Conservation (phyloP, 228 moss, liverwort and hornwort genomes). For the Sphagnum magellanicum region DNA sequence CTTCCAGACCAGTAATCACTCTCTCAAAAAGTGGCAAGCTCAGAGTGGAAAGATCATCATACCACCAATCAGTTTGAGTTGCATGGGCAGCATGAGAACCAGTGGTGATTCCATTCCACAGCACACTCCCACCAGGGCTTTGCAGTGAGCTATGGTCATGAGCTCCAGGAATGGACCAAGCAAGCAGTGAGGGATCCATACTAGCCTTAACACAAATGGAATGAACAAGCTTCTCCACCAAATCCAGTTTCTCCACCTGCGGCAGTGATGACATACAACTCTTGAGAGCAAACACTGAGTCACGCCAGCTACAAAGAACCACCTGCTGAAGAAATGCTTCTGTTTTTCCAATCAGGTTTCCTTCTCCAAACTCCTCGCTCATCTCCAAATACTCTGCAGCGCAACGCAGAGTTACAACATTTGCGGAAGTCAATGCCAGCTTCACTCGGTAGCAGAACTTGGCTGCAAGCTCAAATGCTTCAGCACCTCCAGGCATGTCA, state of each 20-base stretch:
- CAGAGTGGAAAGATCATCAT: conserved; percentile 65
- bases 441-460: conserved; percentile 95
- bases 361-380: conserved; percentile 78
- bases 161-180: conserved; percentile 55
- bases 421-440: conserved; percentile 64
- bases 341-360: conserved; percentile 63
- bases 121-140: conserved; percentile 84
- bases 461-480: conserved; percentile 90
- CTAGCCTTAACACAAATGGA: conserved; percentile 67
- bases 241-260: conserved; percentile 61
- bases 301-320: conserved; percentile 75
- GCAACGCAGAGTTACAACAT: conserved; percentile 65
- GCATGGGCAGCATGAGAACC: conserved; percentile 61
- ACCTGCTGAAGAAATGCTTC: conserved; percentile 76
- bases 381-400: conserved; percentile 86
- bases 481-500: conserved; percentile 70
- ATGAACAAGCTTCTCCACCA: conserved; percentile 63
- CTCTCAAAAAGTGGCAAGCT: conserved; percentile 73
- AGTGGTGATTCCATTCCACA: conserved; percentile 98
- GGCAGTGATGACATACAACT: conserved; percentile 48
- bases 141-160: conserved; percentile 64
- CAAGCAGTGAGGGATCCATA: conserved; percentile 58
- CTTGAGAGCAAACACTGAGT: conserved; percentile 73
- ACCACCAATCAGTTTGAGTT: conserved; percentile 77
- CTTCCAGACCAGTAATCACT: conserved; percentile 67